These are phyloP conservation scores for Alternaria burnsii DNA, from an alignment of 2,329 filamentous ascomycete species.

Conservation along the genomic window DNA sequence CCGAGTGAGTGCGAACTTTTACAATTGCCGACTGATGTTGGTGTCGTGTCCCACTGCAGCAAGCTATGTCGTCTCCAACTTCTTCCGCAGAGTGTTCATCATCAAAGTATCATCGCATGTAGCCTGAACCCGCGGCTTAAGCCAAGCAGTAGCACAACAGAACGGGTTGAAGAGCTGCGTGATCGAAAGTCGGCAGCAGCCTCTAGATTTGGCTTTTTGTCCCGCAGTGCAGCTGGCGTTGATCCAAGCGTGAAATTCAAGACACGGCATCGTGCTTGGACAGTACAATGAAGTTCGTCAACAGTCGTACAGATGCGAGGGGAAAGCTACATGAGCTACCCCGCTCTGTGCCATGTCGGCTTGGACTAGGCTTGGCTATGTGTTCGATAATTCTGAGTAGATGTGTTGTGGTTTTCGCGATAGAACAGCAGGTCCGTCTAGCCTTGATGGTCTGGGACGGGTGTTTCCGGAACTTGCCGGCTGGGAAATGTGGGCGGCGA, in stretches of 20 bases:
- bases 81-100: neutral
- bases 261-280: slow-evolving; percentile 13
- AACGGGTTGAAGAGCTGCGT: slow-evolving; percentile 8
- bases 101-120: neutral
- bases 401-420: neutral
- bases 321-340: slow-evolving; percentile 11
- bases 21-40: neutral
- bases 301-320: slow-evolving; percentile 16
- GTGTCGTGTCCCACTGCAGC: slow-evolving; percentile 7
- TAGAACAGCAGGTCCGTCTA: slow-evolving; percentile 1
- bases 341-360: slow-evolving; percentile 12
- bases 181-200: slow-evolving; percentile 8
- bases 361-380: slow-evolving; percentile 4
- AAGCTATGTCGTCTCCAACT: neutral
- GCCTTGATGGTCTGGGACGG: neutral
- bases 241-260: slow-evolving; percentile 14
- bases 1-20: neutral
- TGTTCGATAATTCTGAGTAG: neutral
- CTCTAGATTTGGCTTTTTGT: slow-evolving; percentile 4
- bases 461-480: neutral
- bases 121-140: slow-evolving; percentile 4
- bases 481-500: slow-evolving; percentile 1
- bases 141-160: slow-evolving; percentile 7
- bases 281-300: slow-evolving; percentile 13
- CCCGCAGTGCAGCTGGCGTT: slow-evolving; percentile 21